Evolutionary conservation across 2,329 filamentous ascomycete species (phyloP), one percentile per base, ranked within the genome.

Genomic region (Lachnellula arida): DNA sequence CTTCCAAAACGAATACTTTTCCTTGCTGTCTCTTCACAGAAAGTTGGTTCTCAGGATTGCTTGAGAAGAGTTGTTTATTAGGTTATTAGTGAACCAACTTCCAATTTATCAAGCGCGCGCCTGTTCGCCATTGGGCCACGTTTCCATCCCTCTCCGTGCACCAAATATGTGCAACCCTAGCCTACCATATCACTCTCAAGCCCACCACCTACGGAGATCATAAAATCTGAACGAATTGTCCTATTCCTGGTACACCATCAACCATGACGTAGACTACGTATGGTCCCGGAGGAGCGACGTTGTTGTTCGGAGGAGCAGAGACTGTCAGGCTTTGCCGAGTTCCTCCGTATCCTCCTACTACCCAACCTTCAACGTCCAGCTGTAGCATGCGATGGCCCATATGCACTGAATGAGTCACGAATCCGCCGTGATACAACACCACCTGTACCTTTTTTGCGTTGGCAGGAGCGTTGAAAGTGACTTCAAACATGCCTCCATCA

Each of bases 371-470:
- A 46, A 66, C 71, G 59, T 84, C 80, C 42, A 85, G 71, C 62
- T 77, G 76, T 42, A 79, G 55, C 76, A 84, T 80, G 11, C 81
- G 76, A 60, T 83, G 80, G 44, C 80, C 80, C 82, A 85, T 85
- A 65, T 85, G 81, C 19, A 85, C 65, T 1, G 75, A 78, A 67
- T 85, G 82, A 37, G 82, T 85, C 43, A 84, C 78, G 61, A 81
- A 85, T 5, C 82, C 82, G 44, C 79, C 79, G 62, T 83, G 76
- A 67, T 84, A 82, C 19, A 85, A 73, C 3, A 73, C 71, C 17
- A 83, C 73, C 64, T 79, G 78, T 51, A 78, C 71, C 2, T 63
- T 67, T 60, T 76, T 71, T 2, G 76, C 72, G 44, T 69, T 71
- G 40, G 70, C 60, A 17, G 75, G 74, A 14, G 71, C 71, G 12